Evolutionary conservation across 1,139 yeast species (phyloP).

Genomic region (Candida buenavistaensis): DNA sequence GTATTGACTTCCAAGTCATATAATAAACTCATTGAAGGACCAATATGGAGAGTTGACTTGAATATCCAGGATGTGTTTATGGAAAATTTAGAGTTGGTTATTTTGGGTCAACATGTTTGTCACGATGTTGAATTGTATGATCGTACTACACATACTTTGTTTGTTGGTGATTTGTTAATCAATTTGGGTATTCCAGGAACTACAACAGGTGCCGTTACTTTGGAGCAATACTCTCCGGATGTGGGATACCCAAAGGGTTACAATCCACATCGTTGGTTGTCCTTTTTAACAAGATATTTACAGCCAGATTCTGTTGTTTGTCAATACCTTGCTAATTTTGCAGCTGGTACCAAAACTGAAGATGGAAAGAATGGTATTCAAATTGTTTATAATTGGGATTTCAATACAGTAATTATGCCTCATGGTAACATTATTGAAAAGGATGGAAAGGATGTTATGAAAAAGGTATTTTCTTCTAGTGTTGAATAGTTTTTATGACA

Average conservation of each 20-base stretch:
- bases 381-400: conserved; percentile 42
- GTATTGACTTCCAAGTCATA: conserved; percentile 47
- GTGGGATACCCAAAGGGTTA: conserved; percentile 27
- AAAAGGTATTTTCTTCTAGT: conserved; percentile 8
- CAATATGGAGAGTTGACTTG: conserved; percentile 46
- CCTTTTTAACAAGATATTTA: conserved; percentile 25
- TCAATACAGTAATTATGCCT: conserved; percentile 50
- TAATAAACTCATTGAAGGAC: conserved; percentile 55
- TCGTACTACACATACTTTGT: conserved; percentile 36
- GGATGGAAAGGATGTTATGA: conserved; percentile 34
- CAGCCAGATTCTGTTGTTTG: conserved; percentile 33
- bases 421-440: conserved; percentile 58
- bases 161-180: conserved; percentile 52
- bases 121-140: conserved; percentile 50
- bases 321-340: conserved; percentile 17
- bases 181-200: conserved; percentile 27
- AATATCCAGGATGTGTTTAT: conserved; percentile 20
- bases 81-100: conserved; percentile 45
- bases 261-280: conserved; percentile 30
- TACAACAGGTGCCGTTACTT: conserved; percentile 13
- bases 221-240: conserved; percentile 35
- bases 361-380: conserved; percentile 33
- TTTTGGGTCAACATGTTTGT: conserved; percentile 45
- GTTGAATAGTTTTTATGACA: neutral
- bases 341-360: conserved; percentile 16